Conservation (phyloP, 306 rosid species). For the Sicyos edulis region DNA sequence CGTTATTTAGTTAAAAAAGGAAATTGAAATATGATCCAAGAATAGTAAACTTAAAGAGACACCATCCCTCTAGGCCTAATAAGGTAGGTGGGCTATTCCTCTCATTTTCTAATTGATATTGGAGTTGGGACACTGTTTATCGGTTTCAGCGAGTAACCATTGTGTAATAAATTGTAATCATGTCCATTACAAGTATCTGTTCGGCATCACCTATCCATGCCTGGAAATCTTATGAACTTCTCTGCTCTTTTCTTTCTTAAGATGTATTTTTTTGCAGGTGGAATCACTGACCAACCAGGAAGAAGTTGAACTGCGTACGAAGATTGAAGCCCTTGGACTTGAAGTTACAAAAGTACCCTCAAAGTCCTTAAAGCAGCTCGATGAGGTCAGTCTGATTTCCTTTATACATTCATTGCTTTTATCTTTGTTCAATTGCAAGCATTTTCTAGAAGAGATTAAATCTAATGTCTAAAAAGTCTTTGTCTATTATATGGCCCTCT, state of each 20-base stretch:
- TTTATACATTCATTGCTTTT: neutral
- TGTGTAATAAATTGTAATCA: neutral
- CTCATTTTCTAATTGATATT: too few relatives aligned
- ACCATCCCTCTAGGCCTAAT: too few relatives aligned
- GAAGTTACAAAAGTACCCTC: constrained; percentile 88
- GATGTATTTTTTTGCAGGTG: constrained; percentile 42
- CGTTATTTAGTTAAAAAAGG: too few relatives aligned
- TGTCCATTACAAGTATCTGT: neutral
- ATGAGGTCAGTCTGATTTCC: constrained; percentile 46
- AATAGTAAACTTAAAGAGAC: too few relatives aligned
- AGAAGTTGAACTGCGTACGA: constrained; percentile 84
- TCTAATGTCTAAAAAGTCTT: constrained; percentile 2
- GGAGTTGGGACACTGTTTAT: neutral
- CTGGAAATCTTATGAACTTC: neutral
- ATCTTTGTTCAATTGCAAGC: neutral
- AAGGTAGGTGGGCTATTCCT: too few relatives aligned
- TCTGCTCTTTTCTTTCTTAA: constrained; percentile 18
- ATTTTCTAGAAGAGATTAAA: constrained; percentile 4
- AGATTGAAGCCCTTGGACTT: constrained; percentile 86
- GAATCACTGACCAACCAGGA: constrained; percentile 80
- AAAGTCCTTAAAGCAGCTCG: constrained; percentile 48
- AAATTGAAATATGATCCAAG: too few relatives aligned
- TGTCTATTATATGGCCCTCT: neutral
- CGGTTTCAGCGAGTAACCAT: neutral
- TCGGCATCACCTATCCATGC: neutral